Percentiles rank a stretch among this genome's conserved stretches.
These are phyloP conservation scores for Centrapalus pauciflorus DNA, from an alignment of 129 eudicot genomes.

Conservation along the genomic window DNA sequence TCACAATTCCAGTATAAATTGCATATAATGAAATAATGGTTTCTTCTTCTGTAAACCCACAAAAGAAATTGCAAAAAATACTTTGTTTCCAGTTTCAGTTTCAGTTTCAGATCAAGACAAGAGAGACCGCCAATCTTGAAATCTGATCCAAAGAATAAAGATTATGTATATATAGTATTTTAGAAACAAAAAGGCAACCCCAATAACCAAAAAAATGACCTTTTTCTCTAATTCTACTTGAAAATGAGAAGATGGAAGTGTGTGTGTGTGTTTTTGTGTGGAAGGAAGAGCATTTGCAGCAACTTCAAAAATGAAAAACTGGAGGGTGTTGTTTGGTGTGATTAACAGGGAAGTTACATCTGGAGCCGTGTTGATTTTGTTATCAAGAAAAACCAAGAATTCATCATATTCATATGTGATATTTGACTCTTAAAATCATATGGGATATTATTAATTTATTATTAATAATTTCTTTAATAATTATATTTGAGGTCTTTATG, in stretches of 20 bases:
- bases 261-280: slow-evolving; percentile 21
- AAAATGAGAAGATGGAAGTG: slow-evolving; percentile 12
- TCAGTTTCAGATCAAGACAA: slow-evolving; percentile 15
- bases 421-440: not conserved
- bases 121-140: slow-evolving; percentile 37
- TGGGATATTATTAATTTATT: slow-evolving; percentile 12
- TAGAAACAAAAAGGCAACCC: not conserved
- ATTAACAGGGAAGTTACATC: slow-evolving; percentile 39
- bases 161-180: no score
- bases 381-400: not conserved
- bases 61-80: slow-evolving; percentile 16
- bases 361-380: slow-evolving; percentile 39
- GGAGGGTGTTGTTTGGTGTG: slow-evolving; percentile 24
- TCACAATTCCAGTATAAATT: slow-evolving; percentile 19
- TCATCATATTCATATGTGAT: slow-evolving; percentile 11
- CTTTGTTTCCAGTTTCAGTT: no score
- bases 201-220: slow-evolving; percentile 24
- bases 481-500: not conserved
- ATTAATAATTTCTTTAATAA: slow-evolving; percentile 6
- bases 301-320: slow-evolving; percentile 36
- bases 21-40: slow-evolving; percentile 19
- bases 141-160: slow-evolving; percentile 35
- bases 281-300: slow-evolving; percentile 34
- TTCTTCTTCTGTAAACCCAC: slow-evolving; percentile 7
- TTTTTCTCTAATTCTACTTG: slow-evolving; percentile 29